Conservation (phyloP, 768 basidiomycete species). For the Tricholoma hemisulphureum region DNA sequence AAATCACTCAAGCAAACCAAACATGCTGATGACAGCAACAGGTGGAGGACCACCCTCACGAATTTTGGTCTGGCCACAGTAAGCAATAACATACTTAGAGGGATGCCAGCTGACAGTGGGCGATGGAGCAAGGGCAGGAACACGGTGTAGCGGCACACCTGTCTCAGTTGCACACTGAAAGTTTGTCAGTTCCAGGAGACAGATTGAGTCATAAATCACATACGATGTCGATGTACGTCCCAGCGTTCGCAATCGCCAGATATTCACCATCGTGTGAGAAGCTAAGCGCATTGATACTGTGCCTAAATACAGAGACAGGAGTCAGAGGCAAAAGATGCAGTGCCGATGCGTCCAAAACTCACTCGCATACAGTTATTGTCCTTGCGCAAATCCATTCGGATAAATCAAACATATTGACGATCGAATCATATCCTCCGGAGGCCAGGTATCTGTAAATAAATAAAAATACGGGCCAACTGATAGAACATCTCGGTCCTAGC, state of each 20-base stretch:
- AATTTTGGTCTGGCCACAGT: constrained; percentile 72
- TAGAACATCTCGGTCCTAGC: constrained; percentile 1
- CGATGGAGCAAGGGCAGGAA: constrained; percentile 68
- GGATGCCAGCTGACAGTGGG: constrained; percentile 82
- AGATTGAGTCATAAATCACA: constrained; percentile 23
- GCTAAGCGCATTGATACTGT: constrained; percentile 69
- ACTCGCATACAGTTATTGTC: constrained; percentile 82
- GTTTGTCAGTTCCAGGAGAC: constrained; percentile 4
- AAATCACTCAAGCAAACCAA: constrained; percentile 49
- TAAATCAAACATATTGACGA: constrained; percentile 78
- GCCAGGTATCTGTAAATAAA: constrained; percentile 75
- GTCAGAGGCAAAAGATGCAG: background rate
- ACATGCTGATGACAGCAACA: constrained; percentile 68
- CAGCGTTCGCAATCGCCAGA: constrained; percentile 70
- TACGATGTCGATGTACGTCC: constrained; percentile 76
- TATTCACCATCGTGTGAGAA: constrained; percentile 87
- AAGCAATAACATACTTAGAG: constrained; percentile 76
- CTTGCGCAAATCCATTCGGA: constrained; percentile 79
- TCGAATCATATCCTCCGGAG: constrained; percentile 78
- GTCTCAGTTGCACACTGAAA: constrained; percentile 77
- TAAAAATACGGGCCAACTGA: constrained; percentile 7
- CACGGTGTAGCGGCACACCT: constrained; percentile 69
- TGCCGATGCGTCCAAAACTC: constrained; percentile 27
- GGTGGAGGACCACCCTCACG: constrained; percentile 66
- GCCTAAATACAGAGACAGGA: constrained; percentile 36